Conservation (phyloP, 331 rosid genomes). For the Malus hybrid region DNA sequence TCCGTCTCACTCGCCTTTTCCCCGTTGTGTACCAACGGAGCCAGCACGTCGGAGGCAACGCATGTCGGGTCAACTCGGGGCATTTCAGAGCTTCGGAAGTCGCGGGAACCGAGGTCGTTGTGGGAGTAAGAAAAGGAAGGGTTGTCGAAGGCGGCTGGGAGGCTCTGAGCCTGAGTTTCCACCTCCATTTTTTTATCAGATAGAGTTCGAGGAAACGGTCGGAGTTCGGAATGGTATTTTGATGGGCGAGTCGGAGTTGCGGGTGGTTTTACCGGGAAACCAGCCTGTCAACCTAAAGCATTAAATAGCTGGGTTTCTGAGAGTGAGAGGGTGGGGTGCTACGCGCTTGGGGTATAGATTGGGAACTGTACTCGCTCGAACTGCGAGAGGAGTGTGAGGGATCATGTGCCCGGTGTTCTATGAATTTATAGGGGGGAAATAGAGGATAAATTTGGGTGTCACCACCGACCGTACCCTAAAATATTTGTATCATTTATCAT, state of each 20-base stretch:
- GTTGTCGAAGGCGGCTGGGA: constrained; percentile 27
- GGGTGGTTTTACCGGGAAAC: constrained; percentile 6
- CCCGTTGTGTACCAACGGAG: not conserved
- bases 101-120: constrained; percentile 4
- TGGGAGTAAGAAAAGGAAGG: constrained; percentile 25
- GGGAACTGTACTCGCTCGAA: not conserved
- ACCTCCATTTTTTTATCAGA: constrained; percentile 35
- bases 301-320: not conserved
- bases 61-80: constrained; percentile 4
- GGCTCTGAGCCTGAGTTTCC: constrained; percentile 41
- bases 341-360: not conserved
- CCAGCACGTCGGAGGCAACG: not conserved
- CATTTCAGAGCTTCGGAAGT: constrained; percentile 12
- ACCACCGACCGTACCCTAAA: too few relatives aligned
- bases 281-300: not conserved
- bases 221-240: not conserved
- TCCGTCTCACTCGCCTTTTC: not conserved
- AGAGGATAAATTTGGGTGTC: too few relatives aligned
- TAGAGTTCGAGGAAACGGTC: not conserved
- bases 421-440: not conserved
- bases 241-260: not conserved
- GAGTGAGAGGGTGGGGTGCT: not conserved
- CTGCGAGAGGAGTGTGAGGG: too few relatives aligned
- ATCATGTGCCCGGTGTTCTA: not conserved
- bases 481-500: too few relatives aligned